Base-by-base conservation (phyloP, 495 filamentous ascomycete genomes). In the Lophium mytilinum region DNA sequence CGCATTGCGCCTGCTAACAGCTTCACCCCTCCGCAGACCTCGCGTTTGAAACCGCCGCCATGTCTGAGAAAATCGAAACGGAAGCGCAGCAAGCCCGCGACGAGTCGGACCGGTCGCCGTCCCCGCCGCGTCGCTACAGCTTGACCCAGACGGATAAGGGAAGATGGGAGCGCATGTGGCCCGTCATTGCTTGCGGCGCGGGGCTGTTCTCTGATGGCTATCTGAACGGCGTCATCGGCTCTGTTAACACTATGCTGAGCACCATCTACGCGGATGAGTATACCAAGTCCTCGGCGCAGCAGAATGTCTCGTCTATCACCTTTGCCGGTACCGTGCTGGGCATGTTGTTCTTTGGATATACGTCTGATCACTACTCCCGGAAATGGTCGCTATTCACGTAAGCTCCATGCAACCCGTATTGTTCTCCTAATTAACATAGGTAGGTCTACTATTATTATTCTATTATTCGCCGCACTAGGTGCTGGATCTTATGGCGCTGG, bases 191-290 rank as follows among this genome's bases (percentile, higher is more conserved):
- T 47, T 95, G 90, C 63, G 90, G 90, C 56, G 87, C 90, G 41
- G 90, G 90, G 60, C 75, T 95, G 3, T 95, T 94, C 69, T 89
- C 87, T 15, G 90, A 96, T 69, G 90, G 90, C 11, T 95, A 95
- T 68, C 78, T 95, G 66, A 92, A 94, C 74, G 45, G 45, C 6
- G 45, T 93, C 62, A 95, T 95, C 66, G 89, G 90, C 9, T 83
- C 83, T 30, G 87, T 90, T 54, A 83, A 81, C 66, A 92, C 87
- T 19, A 83, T 88, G 52, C 78, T 91, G 17, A 63, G 60, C 7
- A 66, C 56, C 4, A 74, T 91, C 58, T 92, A 95, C 61, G 72
- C 75, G 21, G 68, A 76, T 4, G 65, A 78, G 39, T 95, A 89
- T 71, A 77, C 61, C 30, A 68, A 74, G 15, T 91, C 88, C 1